Evolutionary conservation across 139 green algal species (phyloP), one percentile per base, ranked within the genome.

Genomic region (Gonium pectorale): DNA sequence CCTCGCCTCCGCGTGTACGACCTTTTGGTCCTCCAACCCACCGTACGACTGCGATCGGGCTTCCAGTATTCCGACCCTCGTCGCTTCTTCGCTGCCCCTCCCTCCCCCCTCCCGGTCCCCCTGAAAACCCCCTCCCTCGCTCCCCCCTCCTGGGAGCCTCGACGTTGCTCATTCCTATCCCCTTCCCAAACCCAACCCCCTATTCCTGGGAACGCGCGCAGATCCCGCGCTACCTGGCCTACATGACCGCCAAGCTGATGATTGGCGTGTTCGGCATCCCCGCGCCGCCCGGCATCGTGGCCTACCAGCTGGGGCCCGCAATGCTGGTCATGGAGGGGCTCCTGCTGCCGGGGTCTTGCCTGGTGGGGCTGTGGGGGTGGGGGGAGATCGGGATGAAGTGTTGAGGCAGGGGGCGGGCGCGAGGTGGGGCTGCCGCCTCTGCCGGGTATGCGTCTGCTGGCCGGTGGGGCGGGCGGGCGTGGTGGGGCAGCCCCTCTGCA

Each of bases 321-420:
- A 81, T 81, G 74, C 54, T 81, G 35, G 27, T 81, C 15, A 81
- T 81, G 74, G 74, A 81, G 74, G 74, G 74, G 29, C 21, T 81
- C 38, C 54, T 81, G 56, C 54, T 81, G 74, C 74, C 74, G 2
- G n/a, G 40, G 2, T 60, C 38, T 8, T 60, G 40, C 74, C 56
- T 81, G 38, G 74, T 81, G 41, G 22, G 67, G 26, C 6, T 15
- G 67, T 40, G 37, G 66, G 37, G 66, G 60, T 40, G 21, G n/a
- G 60, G 27, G 11, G 54, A 15, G 27, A 38, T 21, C n/a, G n/a
- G 15, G 9, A 29, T 19, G 15, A 37, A 31, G 35, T 19, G 66
- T 35, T 52, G 66, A 22, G 37, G 41, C 6, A 19, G 66, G 35
- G 66, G 66, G 38, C 49, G 38, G 66, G 19, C 11, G 46, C 46